Percentiles rank a stretch among this genome's conserved stretches.
Conservation (phyloP, 371 early-diverging fungal genomes). For the Amoeboaphelidium protococcarum region DNA sequence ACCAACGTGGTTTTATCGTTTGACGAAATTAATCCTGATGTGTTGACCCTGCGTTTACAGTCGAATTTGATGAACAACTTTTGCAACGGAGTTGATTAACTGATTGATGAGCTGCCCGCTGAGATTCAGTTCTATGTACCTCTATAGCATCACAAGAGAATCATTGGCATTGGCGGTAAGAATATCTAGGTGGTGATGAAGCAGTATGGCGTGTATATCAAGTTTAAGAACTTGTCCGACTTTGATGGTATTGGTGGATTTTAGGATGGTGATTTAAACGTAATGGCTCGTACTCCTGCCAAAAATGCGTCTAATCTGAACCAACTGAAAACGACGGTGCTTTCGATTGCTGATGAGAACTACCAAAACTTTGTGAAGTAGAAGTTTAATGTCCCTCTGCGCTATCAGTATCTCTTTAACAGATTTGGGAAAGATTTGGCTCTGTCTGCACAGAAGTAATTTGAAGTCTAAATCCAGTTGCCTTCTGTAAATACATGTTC, state of each 20-base stretch:
- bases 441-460: too few species aligned
- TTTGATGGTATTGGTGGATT: conserved; percentile 36
- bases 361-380: too few species aligned
- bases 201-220: conserved; percentile 76
- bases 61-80: background rate
- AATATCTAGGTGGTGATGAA: conserved; percentile 88
- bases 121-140: conserved; percentile 66
- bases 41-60: background rate
- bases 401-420: too few species aligned
- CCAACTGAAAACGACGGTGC: background rate
- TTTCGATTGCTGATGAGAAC: too few species aligned
- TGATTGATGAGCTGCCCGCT: conserved; percentile 45
- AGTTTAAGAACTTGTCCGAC: conserved; percentile 60
- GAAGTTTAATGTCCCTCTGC: too few species aligned
- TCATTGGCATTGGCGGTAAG: conserved; percentile 81
- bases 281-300: conserved; percentile 60
- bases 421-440: too few species aligned
- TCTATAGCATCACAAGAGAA: conserved; percentile 66
- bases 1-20: conserved; percentile 27
- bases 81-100: background rate
- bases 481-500: too few species aligned
- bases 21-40: background rate
- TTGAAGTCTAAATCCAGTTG: too few species aligned
- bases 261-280: conserved; percentile 44
- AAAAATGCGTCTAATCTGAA: conserved; percentile 38